Conservation (phyloP, 441 rosid genomes). For the Populus hybrid region DNA sequence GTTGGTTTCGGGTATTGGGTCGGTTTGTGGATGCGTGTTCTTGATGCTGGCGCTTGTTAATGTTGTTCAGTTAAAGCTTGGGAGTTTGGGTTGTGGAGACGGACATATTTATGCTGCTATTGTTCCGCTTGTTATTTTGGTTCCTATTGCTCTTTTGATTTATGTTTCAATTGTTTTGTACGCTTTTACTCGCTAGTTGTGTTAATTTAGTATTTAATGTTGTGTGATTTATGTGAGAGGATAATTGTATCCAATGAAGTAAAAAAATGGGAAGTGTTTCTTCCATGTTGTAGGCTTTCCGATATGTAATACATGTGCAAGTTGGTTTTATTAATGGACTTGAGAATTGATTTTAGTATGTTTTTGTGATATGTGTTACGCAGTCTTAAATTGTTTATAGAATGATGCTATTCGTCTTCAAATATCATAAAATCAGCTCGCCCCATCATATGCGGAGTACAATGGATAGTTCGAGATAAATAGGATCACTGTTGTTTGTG, state of each 20-base stretch:
- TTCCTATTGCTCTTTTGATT: constrained; percentile 52
- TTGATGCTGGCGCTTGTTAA: constrained; percentile 76
- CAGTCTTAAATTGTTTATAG: not conserved
- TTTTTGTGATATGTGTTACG: not conserved
- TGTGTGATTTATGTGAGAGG: not conserved
- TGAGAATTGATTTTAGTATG: not conserved
- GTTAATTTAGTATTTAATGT: not conserved
- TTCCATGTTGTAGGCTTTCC: not conserved
- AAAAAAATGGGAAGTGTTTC: not conserved
- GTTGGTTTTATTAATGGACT: not conserved
- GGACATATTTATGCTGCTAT: constrained; percentile 57
- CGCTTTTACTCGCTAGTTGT: constrained; percentile 53
- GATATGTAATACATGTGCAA: not conserved
- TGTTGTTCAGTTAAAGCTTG: constrained; percentile 77
- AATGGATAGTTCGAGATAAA: not conserved
- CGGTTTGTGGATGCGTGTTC: constrained; percentile 59
- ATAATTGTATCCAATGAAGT: not conserved
- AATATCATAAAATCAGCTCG: not conserved
- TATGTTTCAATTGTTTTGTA: constrained; percentile 54
- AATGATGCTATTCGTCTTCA: not conserved
- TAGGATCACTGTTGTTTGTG: not conserved
- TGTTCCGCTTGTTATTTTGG: constrained; percentile 70
- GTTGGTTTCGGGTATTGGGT: constrained; percentile 68
- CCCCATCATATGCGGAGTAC: not conserved
- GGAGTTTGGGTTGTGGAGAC: constrained; percentile 67